Percentiles rank a stretch among this genome's conserved stretches.
Evolutionary conservation across 192 early-diverging fungal genomes (phyloP).

Genomic region (Paraglomus brasilianum): DNA sequence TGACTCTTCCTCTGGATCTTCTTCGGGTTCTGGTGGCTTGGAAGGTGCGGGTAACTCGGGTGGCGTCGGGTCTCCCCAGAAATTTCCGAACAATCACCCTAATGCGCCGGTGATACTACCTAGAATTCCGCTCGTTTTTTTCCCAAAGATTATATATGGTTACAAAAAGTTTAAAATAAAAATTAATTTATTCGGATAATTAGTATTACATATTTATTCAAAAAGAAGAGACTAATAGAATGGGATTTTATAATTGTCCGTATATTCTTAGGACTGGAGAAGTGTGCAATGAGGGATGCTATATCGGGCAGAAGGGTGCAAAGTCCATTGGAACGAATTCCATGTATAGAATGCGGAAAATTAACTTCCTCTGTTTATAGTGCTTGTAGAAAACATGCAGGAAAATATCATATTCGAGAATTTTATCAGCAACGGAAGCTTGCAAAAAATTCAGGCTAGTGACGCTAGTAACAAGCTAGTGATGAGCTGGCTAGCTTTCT

Average conservation of each 20-base stretch:
- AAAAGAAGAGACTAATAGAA: too few relatives aligned
- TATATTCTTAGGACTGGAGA: conserved; percentile 13
- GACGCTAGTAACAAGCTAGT: too few relatives aligned
- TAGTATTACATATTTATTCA: too few relatives aligned
- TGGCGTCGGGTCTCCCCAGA: not conserved
- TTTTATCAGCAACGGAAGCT: conserved; percentile 15
- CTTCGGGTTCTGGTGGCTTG: not conserved
- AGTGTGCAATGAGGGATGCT: conserved; percentile 1
- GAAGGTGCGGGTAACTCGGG: not conserved
- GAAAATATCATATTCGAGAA: conserved; percentile 3
- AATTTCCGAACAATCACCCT: not conserved
- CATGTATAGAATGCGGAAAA: too few relatives aligned
- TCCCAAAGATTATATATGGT: not conserved
- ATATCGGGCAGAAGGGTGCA: conserved; percentile 2
- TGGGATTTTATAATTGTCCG: conserved; percentile 8
- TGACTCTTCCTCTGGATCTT: not conserved
- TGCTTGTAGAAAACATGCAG: conserved; percentile 2
- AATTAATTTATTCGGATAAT: too few relatives aligned
- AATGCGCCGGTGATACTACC: not conserved
- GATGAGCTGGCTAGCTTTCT: too few relatives aligned
- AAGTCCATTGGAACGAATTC: not conserved
- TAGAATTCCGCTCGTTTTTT: conserved; percentile 2
- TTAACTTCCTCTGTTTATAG: not conserved
- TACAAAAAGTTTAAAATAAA: conserved; percentile 18
- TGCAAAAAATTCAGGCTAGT: too few relatives aligned